Conservation (phyloP, 108 stramenopile species). For the Cyclotella sp. region DNA sequence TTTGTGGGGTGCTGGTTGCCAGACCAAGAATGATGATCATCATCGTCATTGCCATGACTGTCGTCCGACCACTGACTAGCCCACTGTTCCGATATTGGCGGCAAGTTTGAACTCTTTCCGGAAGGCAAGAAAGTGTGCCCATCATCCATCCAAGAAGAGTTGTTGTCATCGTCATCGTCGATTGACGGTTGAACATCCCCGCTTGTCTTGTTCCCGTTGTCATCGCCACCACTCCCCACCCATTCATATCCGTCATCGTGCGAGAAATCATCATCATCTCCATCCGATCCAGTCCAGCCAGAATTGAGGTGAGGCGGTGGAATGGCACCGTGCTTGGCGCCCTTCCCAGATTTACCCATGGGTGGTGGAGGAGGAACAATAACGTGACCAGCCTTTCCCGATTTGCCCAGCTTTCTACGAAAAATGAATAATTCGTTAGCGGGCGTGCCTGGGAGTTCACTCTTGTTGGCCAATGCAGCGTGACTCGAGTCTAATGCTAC, state of each 20-base stretch:
- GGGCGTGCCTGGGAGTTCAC: not conserved
- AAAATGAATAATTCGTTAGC: not conserved
- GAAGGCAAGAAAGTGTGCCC: not conserved
- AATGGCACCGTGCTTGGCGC: not conserved
- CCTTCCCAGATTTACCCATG: slow-evolving; percentile 3
- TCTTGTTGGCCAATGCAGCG: not conserved
- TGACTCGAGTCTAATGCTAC: not conserved
- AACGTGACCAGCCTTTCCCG: not conserved
- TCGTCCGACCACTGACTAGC: not conserved
- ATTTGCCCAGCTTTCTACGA: slow-evolving; percentile 6
- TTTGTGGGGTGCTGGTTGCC: not conserved
- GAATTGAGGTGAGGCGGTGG: not conserved
- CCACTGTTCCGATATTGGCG: too few relatives aligned
- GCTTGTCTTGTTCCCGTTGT: not conserved
- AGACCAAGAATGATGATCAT: not conserved
- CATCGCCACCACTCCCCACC: not conserved
- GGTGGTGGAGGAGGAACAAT: not conserved
- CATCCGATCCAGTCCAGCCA: not conserved
- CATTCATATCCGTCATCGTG: slow-evolving; percentile 1
- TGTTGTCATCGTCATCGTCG: not conserved
- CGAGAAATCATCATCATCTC: not conserved
- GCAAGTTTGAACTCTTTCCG: too few relatives aligned
- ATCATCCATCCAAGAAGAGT: not conserved
- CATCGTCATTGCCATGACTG: not conserved
- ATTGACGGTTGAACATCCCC: not conserved